phyloP scores from a whole-genome alignment of 2,329 filamentous ascomycete genomes.

The Trichoderma sp. region DNA sequence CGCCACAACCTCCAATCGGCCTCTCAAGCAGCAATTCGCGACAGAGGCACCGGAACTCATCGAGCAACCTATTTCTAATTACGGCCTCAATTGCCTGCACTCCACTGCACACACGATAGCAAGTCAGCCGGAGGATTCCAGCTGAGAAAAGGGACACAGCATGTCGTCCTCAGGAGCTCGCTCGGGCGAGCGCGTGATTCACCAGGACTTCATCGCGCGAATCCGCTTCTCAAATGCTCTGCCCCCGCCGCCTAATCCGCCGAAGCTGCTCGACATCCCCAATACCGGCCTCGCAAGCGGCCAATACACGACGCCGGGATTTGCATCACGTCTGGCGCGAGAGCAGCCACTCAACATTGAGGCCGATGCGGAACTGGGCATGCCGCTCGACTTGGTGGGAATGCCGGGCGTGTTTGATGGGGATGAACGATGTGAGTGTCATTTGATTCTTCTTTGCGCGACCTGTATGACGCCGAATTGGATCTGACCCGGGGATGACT shows the following conservation, averaged over 20 bases:
- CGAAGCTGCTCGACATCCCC: slow-evolving; percentile 95
- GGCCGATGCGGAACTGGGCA: slow-evolving; percentile 94
- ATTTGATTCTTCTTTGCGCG: neutral
- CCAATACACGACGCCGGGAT: slow-evolving; percentile 88
- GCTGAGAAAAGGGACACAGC: slow-evolving; percentile 24
- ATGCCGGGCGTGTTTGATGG: slow-evolving; percentile 94
- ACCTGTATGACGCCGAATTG: neutral
- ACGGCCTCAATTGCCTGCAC: neutral
- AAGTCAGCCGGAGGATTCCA: neutral
- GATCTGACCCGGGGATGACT: slow-evolving; percentile 18
- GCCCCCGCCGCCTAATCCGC: slow-evolving; percentile 89
- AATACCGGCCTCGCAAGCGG: slow-evolving; percentile 85
- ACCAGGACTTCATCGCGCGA: slow-evolving; percentile 97
- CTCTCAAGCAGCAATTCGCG: neutral
- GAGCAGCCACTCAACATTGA: slow-evolving; percentile 96
- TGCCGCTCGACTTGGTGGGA: slow-evolving; percentile 94
- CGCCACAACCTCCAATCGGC: slow-evolving; percentile 6
- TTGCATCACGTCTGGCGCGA: slow-evolving; percentile 84
- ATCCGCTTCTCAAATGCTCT: slow-evolving; percentile 95
- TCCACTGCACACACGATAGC: neutral
- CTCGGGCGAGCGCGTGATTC: slow-evolving; percentile 64
- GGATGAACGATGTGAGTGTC: slow-evolving; percentile 78
- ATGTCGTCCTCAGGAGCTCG: slow-evolving; percentile 45
- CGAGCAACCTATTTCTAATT: neutral
- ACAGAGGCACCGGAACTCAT: neutral